Evolutionary conservation across 179 eudicot species (phyloP).

Genomic region (Spinacia oleracea): DNA sequence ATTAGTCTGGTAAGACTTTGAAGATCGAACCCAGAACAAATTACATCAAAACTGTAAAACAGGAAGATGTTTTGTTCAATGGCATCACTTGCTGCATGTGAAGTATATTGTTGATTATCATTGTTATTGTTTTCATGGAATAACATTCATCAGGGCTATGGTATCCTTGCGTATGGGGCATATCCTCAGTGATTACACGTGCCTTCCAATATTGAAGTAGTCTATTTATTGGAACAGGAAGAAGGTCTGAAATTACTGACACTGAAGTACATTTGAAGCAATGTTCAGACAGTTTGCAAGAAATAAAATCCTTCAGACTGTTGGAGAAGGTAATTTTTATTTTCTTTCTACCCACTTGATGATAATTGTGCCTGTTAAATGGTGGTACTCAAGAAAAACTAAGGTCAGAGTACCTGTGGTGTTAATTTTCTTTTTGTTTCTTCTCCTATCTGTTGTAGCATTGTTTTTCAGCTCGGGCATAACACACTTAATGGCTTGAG

Average conservation of each 20-base stretch:
- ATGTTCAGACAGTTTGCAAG: slow-evolving; percentile 30
- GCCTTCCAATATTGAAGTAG: slow-evolving; percentile 11
- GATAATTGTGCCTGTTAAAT: background rate
- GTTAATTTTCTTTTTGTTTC: background rate
- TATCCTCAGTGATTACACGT: background rate
- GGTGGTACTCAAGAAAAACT: background rate
- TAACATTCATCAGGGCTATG: background rate
- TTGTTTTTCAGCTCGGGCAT: background rate
- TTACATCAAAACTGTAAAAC: no score
- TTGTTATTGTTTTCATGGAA: background rate
- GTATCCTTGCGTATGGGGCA: background rate
- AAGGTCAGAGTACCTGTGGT: background rate
- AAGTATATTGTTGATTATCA: background rate
- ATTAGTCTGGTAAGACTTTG: background rate
- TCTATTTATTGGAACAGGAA: slow-evolving; percentile 30
- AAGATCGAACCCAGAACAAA: no score
- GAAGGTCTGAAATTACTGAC: slow-evolving; percentile 27
- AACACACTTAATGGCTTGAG: background rate
- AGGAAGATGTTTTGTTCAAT: background rate
- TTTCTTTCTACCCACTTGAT: background rate
- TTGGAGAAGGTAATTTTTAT: slow-evolving; percentile 43
- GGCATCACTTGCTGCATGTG: background rate
- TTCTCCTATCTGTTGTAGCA: background rate
- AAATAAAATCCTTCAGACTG: slow-evolving; percentile 22
- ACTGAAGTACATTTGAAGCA: slow-evolving; percentile 25